Base-by-base conservation (phyloP, 1,139 yeast species). In the Sugiyamaella japonica region DNA sequence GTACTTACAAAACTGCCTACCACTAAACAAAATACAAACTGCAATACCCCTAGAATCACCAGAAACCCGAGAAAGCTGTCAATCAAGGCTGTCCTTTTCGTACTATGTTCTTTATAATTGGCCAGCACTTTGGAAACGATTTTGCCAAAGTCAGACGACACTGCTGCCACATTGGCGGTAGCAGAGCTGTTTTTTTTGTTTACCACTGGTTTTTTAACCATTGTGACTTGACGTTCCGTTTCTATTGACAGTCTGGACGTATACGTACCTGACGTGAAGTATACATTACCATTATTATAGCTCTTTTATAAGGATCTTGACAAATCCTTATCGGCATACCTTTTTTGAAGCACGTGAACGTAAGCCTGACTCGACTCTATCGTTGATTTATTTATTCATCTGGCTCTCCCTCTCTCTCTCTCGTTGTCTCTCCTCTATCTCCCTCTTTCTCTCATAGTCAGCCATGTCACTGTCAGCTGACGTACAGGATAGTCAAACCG, bases 21-120 rank as follows among this genome's bases (percentile, higher is more conserved):
- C 13, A 90, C 60, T 39, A 86, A 61, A 58, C 88, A 89, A 69
- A 90, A 90, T 4, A 78, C 72, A 68, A 90, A 89, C 72, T 93
- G 98, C 47, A 88, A 72, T 1, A 81, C 74, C 0, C 97, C 99
- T 58, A 89, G 75, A 0, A 76, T 70, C 12, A 93, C 91, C 57
- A 93, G 73, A 63, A 89, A 90, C 25, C 71, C 81, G 68, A 93
- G 77, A 68, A 91, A 93, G 9, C 79, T 64, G 70, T 93, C 98
- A 66, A 93, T 86, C 55, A 90, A 75, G 70, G 82, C 79, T 60
- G 65, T 68, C 43, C 64, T 65, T 39, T 59, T 57, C 7, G 68
- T 59, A 28, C 66, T 59, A 16, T 59, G 58, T 23, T 60, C 50
- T 37, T 44, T 36, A 54, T 67, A 67, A 41, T 60, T 57, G 46